Evolutionary conservation across 805 yeast species (phyloP), one percentile per base, ranked within the genome.

Genomic region (Candida oleophila): DNA sequence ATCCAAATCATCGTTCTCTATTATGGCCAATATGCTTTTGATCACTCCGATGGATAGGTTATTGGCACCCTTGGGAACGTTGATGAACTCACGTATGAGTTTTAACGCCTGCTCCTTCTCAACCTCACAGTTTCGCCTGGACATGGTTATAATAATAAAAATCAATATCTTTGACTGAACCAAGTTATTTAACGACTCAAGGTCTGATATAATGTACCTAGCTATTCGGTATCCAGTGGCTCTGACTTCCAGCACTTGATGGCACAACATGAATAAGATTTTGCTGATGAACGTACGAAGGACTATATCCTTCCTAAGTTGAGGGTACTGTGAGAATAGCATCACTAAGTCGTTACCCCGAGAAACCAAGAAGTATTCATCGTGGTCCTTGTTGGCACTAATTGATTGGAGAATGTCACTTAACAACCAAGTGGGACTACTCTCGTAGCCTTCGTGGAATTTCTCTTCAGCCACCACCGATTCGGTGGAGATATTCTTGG

Each of bases 21-120:
- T 79, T 1, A 83, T 67, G 0, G 87, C 74, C 2, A 86, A 80
- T 2, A 92, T 55, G 0, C 91, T 81, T 40, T 86, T 77, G 2
- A 87, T 74, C 2, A 88, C 74, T 0, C 91, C 91, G 15, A 78
- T 71, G 0, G 83, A 74, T 15, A 87, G 57, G 53, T 73, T 76
- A 19, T 69, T 62, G 4, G 73, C 65, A 1, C 89, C 92, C 35
- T 60, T 62, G 14, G 68, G 59, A 2, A 81, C 68, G 35, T 76
- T 82, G 2, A 87, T 55, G 47, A 87, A 80, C 28, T 75, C 69
- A 22, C 97, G 72, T 0, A 89, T 66, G 21, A 89, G 67, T 55
- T 85, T 86, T 28, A 92, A 57, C 0, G 95, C 94, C 56, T 90
- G 89, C 41, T 82, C 84, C 49, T 90, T 77, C 56, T 91, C 96